phyloP scores from a whole-genome alignment of 192 early-diverging fungal genomes.

The Coemansia sp. region DNA sequence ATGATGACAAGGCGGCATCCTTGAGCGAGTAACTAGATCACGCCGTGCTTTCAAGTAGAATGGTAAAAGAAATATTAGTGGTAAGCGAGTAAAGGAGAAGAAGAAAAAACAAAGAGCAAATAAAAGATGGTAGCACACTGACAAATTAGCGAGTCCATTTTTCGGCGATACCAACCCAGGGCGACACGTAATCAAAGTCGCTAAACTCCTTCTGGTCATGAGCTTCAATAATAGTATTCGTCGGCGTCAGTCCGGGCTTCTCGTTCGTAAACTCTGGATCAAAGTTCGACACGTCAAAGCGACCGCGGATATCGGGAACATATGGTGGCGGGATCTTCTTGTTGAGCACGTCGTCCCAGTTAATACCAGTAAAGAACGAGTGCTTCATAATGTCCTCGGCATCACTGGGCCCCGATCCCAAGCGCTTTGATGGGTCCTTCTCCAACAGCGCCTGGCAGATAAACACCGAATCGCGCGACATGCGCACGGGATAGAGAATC shows the following conservation, averaged over 20 bases:
- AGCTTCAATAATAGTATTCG: slow-evolving; percentile 76
- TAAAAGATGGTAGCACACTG: not conserved
- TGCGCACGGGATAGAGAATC: slow-evolving; percentile 91
- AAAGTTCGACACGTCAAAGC: slow-evolving; percentile 97
- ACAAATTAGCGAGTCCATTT: slow-evolving; percentile 50
- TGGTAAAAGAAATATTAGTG: not conserved
- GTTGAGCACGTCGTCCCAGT: slow-evolving; percentile 96
- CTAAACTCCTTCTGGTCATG: slow-evolving; percentile 94
- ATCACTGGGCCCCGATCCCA: slow-evolving; percentile 83
- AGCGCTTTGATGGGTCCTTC: slow-evolving; percentile 82
- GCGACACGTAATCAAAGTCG: slow-evolving; percentile 92
- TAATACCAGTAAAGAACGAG: slow-evolving; percentile 92
- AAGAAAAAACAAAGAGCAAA: not conserved
- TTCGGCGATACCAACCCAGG: slow-evolving; percentile 72
- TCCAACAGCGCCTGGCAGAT: slow-evolving; percentile 90
- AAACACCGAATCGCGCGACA: slow-evolving; percentile 91
- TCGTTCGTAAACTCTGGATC: slow-evolving; percentile 98
- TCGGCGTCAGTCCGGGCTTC: slow-evolving; percentile 90
- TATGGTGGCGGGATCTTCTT: slow-evolving; percentile 90
- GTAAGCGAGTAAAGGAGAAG: not conserved
- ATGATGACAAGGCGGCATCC: too few relatives aligned
- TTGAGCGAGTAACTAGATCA: too few relatives aligned
- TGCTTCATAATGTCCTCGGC: slow-evolving; percentile 94
- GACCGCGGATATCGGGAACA: slow-evolving; percentile 75
- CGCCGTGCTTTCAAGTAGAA: too few relatives aligned